Percentiles rank a stretch among this genome's conserved stretches.
Conservation (phyloP, 305 asterid species). For the Ruellia speciosa region DNA sequence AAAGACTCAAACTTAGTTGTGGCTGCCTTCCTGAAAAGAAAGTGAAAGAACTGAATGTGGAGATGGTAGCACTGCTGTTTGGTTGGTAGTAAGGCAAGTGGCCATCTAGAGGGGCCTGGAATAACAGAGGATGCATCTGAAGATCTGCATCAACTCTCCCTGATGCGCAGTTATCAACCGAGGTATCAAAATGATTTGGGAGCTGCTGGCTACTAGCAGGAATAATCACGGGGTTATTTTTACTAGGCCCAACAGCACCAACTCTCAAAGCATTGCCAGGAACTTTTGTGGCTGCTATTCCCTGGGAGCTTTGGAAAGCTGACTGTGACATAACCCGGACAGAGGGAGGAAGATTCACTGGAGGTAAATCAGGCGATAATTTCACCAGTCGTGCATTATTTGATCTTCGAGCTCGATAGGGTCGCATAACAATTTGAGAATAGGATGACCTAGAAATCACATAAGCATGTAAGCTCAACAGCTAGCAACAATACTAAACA, state of each 20-base stretch:
- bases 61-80: constrained; percentile 27
- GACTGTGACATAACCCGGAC: constrained; percentile 84
- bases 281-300: constrained; percentile 26
- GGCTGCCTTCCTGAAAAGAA: constrained; percentile 64
- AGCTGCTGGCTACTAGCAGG: constrained; percentile 36
- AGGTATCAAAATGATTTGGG: constrained; percentile 27
- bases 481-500: constrained; percentile 13
- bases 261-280: constrained; percentile 24
- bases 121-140: constrained; percentile 91
- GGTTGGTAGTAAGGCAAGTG: constrained; percentile 42
- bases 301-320: constrained; percentile 57
- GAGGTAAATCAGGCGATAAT: constrained; percentile 90
- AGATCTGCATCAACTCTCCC: constrained; percentile 55
- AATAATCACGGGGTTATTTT: constrained; percentile 22
- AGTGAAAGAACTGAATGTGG: constrained; percentile 38
- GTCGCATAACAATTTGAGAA: constrained; percentile 41
- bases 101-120: constrained; percentile 62
- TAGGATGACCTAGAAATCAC: constrained; percentile 39
- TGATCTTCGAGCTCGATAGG: constrained; percentile 60
- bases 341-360: constrained; percentile 94
- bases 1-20: constrained; percentile 63
- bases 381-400: constrained; percentile 61
- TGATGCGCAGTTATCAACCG: constrained; percentile 26
- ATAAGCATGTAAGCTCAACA: constrained; percentile 24
- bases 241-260: constrained; percentile 22